These are phyloP conservation scores for Senecio squalidus DNA, from an alignment of 140 eudicot species.

Conservation along the genomic window DNA sequence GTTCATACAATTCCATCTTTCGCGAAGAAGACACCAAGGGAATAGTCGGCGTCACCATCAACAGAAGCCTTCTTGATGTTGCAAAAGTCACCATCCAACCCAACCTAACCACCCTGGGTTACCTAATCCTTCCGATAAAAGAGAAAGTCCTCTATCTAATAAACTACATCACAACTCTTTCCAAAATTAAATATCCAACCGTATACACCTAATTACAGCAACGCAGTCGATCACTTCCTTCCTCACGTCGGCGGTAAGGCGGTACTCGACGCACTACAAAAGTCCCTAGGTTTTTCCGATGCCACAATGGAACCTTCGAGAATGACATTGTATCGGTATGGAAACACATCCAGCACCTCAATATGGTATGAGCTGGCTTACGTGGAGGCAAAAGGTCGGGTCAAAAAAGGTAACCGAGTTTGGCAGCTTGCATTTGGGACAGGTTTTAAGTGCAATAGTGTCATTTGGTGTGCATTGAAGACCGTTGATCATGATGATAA, in stretches of 20 bases:
- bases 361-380: constrained; percentile 53
- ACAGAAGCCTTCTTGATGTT: constrained; percentile 29
- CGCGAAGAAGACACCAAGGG: constrained; percentile 38
- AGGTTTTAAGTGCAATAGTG: constrained; percentile 45
- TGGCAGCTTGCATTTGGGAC: constrained; percentile 56
- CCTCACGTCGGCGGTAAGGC: constrained; percentile 52
- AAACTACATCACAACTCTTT: constrained; percentile 9
- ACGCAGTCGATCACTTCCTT: constrained; percentile 40
- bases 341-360: constrained; percentile 53
- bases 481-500: constrained; percentile 20
- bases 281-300: constrained; percentile 24
- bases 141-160: constrained; percentile 25
- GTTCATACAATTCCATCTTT: constrained; percentile 25
- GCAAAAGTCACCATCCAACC: constrained; percentile 34
- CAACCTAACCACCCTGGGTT: constrained; percentile 34
- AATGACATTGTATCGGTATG: constrained; percentile 49
- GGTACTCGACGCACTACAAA: constrained; percentile 46
- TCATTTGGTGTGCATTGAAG: constrained; percentile 34
- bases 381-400: constrained; percentile 41
- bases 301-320: constrained; percentile 49
- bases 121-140: constrained; percentile 36
- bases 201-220: constrained; percentile 32
- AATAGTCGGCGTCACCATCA: constrained; percentile 29
- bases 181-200: constrained; percentile 10
- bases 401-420: constrained; percentile 32